A percentile compares a stretch with the other conserved stretches of the same genome.
These are phyloP conservation scores for Pinus tabuliformis DNA, from an alignment of 75 land plant species.

Conservation along the genomic window DNA sequence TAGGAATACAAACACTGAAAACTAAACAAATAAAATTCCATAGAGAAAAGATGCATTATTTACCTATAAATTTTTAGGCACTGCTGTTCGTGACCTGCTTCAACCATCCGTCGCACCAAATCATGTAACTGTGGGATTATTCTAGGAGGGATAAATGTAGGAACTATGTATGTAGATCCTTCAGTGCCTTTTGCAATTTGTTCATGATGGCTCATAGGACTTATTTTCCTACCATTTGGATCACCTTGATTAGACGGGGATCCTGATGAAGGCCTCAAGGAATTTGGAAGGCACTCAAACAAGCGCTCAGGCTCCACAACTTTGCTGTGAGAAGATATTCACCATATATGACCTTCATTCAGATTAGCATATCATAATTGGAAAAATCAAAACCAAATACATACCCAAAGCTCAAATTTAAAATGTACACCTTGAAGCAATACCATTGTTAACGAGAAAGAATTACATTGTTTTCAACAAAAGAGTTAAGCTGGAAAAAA, in stretches of 20 bases:
- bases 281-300: constrained; percentile 63
- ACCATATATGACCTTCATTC: not conserved
- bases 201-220: constrained; percentile 18
- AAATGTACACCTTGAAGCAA: too few relatives aligned
- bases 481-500: too few relatives aligned
- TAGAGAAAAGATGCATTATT: not conserved
- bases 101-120: constrained; percentile 70
- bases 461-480: too few relatives aligned
- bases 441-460: too few relatives aligned
- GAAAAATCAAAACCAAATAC: not conserved
- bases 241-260: constrained; percentile 37
- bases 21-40: not conserved
- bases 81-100: constrained; percentile 65
- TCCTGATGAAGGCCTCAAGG: constrained; percentile 44
- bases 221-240: constrained; percentile 12
- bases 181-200: constrained; percentile 37
- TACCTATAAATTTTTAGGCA: constrained; percentile 80
- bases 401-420: not conserved
- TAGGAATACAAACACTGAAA: not conserved
- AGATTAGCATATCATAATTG: not conserved
- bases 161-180: constrained; percentile 44
- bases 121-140: constrained; percentile 71
- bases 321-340: constrained; percentile 53
- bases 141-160: constrained; percentile 68
- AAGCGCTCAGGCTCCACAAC: constrained; percentile 79